Evolutionary conservation across 495 filamentous ascomycete species (phyloP), one percentile per base, ranked within the genome.

Genomic region (Aspergillus ellipticus): DNA sequence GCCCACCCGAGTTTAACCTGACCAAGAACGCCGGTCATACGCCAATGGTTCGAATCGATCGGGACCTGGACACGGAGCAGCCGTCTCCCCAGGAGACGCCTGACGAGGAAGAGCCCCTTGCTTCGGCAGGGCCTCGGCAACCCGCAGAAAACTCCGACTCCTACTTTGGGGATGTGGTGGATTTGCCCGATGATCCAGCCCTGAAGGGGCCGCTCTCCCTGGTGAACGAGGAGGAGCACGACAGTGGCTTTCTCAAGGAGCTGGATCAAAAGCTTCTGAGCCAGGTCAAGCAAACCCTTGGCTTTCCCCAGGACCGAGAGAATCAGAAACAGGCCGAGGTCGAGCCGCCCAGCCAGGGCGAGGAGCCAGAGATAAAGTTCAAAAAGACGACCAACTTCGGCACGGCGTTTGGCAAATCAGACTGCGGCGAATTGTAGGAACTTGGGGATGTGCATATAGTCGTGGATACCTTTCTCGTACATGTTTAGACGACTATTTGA

Each of bases 321-420:
- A 59, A 68, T 6, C 46, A 62, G 33, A 58, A 75, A 42, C 62
- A 63, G 60, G 51, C 35, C 33, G 73, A 71, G 39, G 20, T 50
- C 10, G 70, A 73, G 29, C 17, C 57, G 13, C 51, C 64, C 59
- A 51, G 56, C 47, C 67, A 68, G 28, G 71, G 66, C 4, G 72
- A 76, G 48, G 81, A 83, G 13, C 74, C 84, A 20, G 79, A 80
- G 35, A 67, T 86, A 37, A 85, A 79, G 64, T 70, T 87, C 58
- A 85, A 75, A 53, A 70, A 69, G 15, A 77, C 77, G n/a, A 82
- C 70, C 46, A 87, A 87, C 65, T 87, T 87, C 71, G 84, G 84
- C 37, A 75, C 73, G 21, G 75, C 73, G 7, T 79, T 77, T 69
- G 75, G 75, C 59, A 43, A 62, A 45, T 63, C 67, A 16, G 60